A percentile compares a stretch with the other conserved stretches of the same genome.
Evolutionary conservation across 2,329 filamentous ascomycete species (phyloP).

Genomic region (Pyrenophora seminiperda): DNA sequence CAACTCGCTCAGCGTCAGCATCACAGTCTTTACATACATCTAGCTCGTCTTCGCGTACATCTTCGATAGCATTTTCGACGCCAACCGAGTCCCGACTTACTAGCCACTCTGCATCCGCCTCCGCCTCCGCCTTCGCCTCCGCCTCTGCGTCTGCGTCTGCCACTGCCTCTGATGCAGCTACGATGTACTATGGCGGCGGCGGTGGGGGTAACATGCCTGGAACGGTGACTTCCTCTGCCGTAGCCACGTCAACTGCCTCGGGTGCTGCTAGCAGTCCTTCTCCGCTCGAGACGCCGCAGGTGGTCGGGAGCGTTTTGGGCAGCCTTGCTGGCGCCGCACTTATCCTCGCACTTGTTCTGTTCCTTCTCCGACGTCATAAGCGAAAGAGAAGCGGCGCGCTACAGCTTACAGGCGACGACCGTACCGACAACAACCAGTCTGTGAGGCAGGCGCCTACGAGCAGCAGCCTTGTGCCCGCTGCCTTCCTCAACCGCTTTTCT

Average conservation of each 20-base stretch:
- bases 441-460: slow-evolving; percentile 48
- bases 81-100: slow-evolving; percentile 16
- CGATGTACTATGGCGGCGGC: slow-evolving; percentile 16
- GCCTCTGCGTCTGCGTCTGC: too few species aligned
- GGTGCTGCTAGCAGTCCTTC: slow-evolving; percentile 19
- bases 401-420: slow-evolving; percentile 38
- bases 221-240: slow-evolving; percentile 22
- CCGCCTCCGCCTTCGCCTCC: too few species aligned
- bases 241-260: slow-evolving; percentile 18
- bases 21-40: slow-evolving; percentile 18
- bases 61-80: neutral
- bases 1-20: slow-evolving; percentile 12
- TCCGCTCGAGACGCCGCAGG: slow-evolving; percentile 55
- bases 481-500: slow-evolving; percentile 47
- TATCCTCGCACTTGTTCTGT: slow-evolving; percentile 56
- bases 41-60: neutral
- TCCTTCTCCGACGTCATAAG: slow-evolving; percentile 60
- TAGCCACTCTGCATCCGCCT: slow-evolving; percentile 16
- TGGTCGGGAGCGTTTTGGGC: slow-evolving; percentile 68
- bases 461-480: slow-evolving; percentile 47
- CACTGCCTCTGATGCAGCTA: slow-evolving; percentile 15
- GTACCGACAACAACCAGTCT: slow-evolving; percentile 37
- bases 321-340: slow-evolving; percentile 63
- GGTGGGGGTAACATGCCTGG: slow-evolving; percentile 24
- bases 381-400: slow-evolving; percentile 39